These are phyloP conservation scores for Batkoa obscura DNA, from an alignment of 371 early-diverging fungal species.

Conservation along the genomic window DNA sequence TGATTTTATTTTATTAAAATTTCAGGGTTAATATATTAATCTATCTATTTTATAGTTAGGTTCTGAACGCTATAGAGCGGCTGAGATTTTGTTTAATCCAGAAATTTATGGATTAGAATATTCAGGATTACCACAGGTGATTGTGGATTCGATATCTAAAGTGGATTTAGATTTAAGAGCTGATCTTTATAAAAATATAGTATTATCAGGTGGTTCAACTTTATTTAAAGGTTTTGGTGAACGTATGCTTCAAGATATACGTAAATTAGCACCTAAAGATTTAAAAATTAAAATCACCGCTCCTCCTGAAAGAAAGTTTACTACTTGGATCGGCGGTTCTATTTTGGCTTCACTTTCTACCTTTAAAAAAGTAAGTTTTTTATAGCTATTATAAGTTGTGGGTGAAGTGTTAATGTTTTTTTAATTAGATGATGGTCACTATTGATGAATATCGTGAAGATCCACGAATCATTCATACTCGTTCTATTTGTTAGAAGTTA, in stretches of 20 bases:
- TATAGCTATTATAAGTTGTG: neutral
- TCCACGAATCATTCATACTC: slow-evolving; percentile 61
- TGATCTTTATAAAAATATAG: slow-evolving; percentile 66
- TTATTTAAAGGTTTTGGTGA: slow-evolving; percentile 79
- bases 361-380: slow-evolving; percentile 33
- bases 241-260: slow-evolving; percentile 73
- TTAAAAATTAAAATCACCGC: slow-evolving; percentile 90
- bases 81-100: slow-evolving; percentile 69
- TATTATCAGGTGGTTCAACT: slow-evolving; percentile 87
- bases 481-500: slow-evolving; percentile 13
- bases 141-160: slow-evolving; percentile 72
- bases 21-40: slow-evolving; percentile 94
- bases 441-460: slow-evolving; percentile 73
- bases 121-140: slow-evolving; percentile 74
- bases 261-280: slow-evolving; percentile 61
- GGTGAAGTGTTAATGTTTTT: neutral
- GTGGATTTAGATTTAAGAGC: slow-evolving; percentile 83
- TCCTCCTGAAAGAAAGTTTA: slow-evolving; percentile 92
- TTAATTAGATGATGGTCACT: slow-evolving; percentile 53
- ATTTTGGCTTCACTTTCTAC: slow-evolving; percentile 70
- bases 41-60: slow-evolving; percentile 79
- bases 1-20: neutral
- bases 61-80: slow-evolving; percentile 57
- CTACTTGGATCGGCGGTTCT: slow-evolving; percentile 95
- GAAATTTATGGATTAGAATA: slow-evolving; percentile 76